phyloP scores from a whole-genome alignment of 2,329 filamentous ascomycete species.

The Aspergillus arachidicola region DNA sequence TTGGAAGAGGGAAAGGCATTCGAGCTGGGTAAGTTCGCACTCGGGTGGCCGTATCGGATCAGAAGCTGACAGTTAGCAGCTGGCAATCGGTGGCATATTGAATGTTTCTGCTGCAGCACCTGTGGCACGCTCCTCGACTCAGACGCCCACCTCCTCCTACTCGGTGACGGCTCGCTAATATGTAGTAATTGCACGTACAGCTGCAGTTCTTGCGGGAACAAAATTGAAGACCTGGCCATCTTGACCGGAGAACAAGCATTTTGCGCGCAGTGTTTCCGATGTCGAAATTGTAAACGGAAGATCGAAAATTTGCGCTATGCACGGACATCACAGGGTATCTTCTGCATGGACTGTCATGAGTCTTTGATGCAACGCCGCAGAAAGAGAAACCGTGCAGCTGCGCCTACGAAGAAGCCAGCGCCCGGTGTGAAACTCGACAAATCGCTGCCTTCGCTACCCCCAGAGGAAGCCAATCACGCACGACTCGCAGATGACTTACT shows the following conservation, averaged over 20 bases:
- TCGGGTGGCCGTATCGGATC: not conserved
- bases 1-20: conserved; percentile 98
- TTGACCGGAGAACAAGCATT: conserved; percentile 97
- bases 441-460: conserved; percentile 86
- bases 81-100: conserved; percentile 96
- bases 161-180: conserved; percentile 96
- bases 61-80: conserved; percentile 56
- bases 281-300: conserved; percentile 96
- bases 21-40: conserved; percentile 73
- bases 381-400: conserved; percentile 75
- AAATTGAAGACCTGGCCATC: conserved; percentile 97
- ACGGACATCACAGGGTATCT: conserved; percentile 95
- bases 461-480: conserved; percentile 65
- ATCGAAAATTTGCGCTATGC: conserved; percentile 98
- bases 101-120: conserved; percentile 97
- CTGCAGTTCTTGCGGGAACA: conserved; percentile 93
- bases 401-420: conserved; percentile 34
- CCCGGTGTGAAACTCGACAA: conserved; percentile 74
- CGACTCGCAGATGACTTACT: conserved; percentile 58
- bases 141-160: conserved; percentile 92
- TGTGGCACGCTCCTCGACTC: conserved; percentile 96
- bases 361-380: conserved; percentile 89
- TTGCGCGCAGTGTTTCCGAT: conserved; percentile 95
- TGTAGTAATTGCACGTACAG: conserved; percentile 99
- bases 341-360: conserved; percentile 99